These are phyloP conservation scores for Periconia macrospinosa DNA, from an alignment of 2,329 filamentous ascomycete genomes.

Conservation along the genomic window DNA sequence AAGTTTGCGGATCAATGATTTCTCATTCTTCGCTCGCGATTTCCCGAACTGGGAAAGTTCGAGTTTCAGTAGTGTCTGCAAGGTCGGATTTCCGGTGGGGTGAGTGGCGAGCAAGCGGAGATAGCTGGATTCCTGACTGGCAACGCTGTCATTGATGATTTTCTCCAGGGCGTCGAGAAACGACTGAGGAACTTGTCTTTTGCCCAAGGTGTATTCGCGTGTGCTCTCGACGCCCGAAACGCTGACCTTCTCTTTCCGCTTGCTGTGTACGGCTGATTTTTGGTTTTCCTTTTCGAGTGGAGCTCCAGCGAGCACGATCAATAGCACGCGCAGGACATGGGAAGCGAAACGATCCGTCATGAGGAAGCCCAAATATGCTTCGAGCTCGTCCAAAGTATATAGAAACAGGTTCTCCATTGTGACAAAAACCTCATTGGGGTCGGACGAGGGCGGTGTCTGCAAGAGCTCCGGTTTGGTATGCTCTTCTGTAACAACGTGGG, in stretches of 20 bases:
- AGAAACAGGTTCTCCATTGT: conserved; percentile 87
- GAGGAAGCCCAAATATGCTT: conserved; percentile 78
- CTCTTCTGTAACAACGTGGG: conserved; percentile 76
- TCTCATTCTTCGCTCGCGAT: conserved; percentile 64
- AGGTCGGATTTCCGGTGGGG: conserved; percentile 84
- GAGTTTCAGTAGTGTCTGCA: conserved; percentile 87
- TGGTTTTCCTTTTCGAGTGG: conserved; percentile 66
- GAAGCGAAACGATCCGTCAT: conserved; percentile 89
- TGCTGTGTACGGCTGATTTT: conserved; percentile 81
- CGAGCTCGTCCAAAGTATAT: conserved; percentile 81
- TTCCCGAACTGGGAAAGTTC: conserved; percentile 77
- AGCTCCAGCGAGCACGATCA: conserved; percentile 82
- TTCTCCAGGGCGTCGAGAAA: conserved; percentile 79
- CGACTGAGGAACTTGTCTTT: conserved; percentile 69
- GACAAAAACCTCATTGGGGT: conserved; percentile 54
- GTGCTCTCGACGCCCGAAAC: conserved; percentile 51
- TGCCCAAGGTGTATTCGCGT: conserved; percentile 45
- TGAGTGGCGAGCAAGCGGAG: conserved; percentile 84
- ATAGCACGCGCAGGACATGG: conserved; percentile 81
- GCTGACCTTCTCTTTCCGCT: conserved; percentile 83
- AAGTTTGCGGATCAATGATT: conserved; percentile 73
- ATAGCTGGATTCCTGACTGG: conserved; percentile 75
- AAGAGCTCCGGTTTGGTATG: conserved; percentile 54
- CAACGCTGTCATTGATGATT: conserved; percentile 76
- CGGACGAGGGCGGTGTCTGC: conserved; percentile 48